Conservation (phyloP, 306 rosid genomes). For the Macrotyloma uniflorum region DNA sequence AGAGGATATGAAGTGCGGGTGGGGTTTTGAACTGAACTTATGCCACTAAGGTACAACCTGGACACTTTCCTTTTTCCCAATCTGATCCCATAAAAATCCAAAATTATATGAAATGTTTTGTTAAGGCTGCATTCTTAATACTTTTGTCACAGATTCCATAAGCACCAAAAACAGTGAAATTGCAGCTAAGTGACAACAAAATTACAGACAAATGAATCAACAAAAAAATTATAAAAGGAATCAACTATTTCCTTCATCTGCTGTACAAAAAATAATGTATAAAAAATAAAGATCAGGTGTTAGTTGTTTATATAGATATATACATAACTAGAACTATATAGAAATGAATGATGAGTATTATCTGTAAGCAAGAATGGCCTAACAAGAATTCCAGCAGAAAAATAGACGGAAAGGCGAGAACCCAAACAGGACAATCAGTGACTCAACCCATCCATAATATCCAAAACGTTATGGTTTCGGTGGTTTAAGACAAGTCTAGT, state of each 20-base stretch:
- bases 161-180: neutral
- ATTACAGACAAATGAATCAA: neutral
- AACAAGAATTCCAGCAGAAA: constrained; percentile 12
- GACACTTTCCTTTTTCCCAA: too few species aligned
- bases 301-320: constrained; percentile 21
- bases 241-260: neutral
- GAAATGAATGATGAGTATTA: constrained; percentile 18
- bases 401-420: neutral
- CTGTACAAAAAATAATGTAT: neutral
- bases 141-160: neutral
- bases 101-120: too few species aligned
- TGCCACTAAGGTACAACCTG: too few species aligned
- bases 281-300: neutral
- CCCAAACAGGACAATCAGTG: neutral
- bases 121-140: too few species aligned
- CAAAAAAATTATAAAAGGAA: too few species aligned
- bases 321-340: neutral
- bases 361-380: neutral
- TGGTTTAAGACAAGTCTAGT: constrained; percentile 30
- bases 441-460: constrained; percentile 65
- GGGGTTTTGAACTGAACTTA: too few species aligned
- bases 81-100: too few species aligned
- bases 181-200: neutral
- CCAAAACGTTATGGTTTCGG: constrained; percentile 45
- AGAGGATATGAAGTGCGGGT: too few species aligned